phyloP scores from a whole-genome alignment of 139 green algal species.

The Closterium sp. region DNA sequence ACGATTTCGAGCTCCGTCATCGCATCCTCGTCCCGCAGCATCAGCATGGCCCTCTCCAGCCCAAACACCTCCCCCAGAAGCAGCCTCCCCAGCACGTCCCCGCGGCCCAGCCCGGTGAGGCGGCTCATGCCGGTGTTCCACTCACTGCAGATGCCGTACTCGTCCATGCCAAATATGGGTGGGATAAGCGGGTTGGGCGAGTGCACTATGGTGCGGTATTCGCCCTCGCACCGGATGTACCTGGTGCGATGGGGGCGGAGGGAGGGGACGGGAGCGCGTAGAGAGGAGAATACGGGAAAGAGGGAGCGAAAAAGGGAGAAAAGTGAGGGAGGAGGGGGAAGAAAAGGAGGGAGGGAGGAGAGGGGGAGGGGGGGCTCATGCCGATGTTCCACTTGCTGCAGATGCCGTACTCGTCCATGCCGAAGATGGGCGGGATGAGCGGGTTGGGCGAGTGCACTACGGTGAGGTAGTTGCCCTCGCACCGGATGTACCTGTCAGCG shows the following conservation, averaged over 20 bases:
- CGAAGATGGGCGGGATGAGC: no score
- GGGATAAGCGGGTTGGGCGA: constrained; percentile 43
- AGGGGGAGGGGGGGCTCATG: no score
- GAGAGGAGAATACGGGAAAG: no score
- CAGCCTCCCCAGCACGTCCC: constrained; percentile 33
- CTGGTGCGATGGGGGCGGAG: background rate
- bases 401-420: no score
- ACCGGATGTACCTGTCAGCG: no score
- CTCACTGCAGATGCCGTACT: constrained; percentile 19
- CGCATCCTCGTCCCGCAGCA: constrained; percentile 18
- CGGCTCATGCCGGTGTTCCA: constrained; percentile 36
- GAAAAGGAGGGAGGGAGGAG: no score
- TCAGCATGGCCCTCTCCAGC: background rate
- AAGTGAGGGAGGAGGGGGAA: no score
- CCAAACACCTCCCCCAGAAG: constrained; percentile 46
- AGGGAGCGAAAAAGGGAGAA: no score
- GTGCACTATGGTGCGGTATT: constrained; percentile 38
- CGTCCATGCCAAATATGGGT: constrained; percentile 45
- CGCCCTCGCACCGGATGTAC: constrained; percentile 29
- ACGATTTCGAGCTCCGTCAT: constrained; percentile 30
- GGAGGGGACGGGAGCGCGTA: no score
- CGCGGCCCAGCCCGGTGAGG: constrained; percentile 6
- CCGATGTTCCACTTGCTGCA: constrained; percentile 7
- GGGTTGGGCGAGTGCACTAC: no score
- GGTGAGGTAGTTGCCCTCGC: no score